phyloP scores from a whole-genome alignment of 176 grass and related monocot species.

The Oryza longistaminata region DNA sequence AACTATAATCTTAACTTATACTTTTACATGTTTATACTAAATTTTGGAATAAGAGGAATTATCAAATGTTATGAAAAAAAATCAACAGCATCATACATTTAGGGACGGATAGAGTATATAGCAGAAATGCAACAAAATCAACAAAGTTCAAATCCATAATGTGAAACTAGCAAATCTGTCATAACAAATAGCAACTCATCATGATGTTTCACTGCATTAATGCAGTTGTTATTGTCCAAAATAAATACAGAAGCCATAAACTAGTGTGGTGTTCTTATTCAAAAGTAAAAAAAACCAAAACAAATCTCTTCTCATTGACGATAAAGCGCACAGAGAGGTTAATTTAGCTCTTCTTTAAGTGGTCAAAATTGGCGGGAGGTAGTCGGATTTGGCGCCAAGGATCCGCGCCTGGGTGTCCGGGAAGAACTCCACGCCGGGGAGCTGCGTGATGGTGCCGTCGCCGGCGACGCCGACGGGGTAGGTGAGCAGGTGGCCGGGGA shows the following conservation, averaged over 20 bases:
- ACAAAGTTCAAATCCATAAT: background rate
- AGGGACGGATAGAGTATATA: background rate
- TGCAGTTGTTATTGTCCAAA: slow-evolving; percentile 18
- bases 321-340: background rate
- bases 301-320: background rate
- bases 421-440: slow-evolving; percentile 65
- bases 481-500: slow-evolving; percentile 69
- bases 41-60: no score
- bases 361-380: slow-evolving; percentile 78
- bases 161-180: background rate
- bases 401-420: slow-evolving; percentile 69
- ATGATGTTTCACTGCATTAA: background rate
- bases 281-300: background rate
- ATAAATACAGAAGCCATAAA: background rate
- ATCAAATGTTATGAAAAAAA: no score
- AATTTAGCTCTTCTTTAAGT: slow-evolving; percentile 39
- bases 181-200: background rate
- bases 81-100: no score
- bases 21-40: no score
- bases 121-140: background rate
- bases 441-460: slow-evolving; percentile 43
- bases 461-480: slow-evolving; percentile 58
- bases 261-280: slow-evolving; percentile 29
- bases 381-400: slow-evolving; percentile 75
- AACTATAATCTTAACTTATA: no score